Percentiles rank a stretch among this genome's conserved stretches.
phyloP scores from a whole-genome alignment of 495 filamentous ascomycete species.

The Penicillium riverlandense region DNA sequence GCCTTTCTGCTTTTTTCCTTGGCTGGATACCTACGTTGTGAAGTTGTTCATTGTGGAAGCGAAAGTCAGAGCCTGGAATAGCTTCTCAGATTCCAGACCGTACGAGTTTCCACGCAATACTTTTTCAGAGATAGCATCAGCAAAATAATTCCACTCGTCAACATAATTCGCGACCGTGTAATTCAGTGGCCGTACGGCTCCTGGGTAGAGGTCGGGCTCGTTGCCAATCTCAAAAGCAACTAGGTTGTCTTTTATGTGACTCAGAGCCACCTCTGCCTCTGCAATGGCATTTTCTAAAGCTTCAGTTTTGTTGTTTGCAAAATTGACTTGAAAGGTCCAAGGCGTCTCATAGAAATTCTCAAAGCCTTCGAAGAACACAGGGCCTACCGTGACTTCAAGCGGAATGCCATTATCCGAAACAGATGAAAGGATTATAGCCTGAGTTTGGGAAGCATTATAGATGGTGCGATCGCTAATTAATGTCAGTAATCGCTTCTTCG shows the following conservation, averaged over 20 bases:
- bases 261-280: conserved; percentile 4
- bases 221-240: conserved; percentile 12
- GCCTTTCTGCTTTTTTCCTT: too few species aligned
- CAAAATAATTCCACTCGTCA: conserved; percentile 7
- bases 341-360: conserved; percentile 10
- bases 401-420: conserved; percentile 9
- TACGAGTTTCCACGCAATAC: conserved; percentile 8
- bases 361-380: conserved; percentile 7
- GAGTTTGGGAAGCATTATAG: conserved; percentile 5
- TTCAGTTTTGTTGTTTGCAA: conserved; percentile 11
- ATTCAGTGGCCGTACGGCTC: conserved; percentile 2
- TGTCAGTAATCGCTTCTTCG: too few species aligned
- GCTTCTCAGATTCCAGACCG: conserved; percentile 6
- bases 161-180: conserved; percentile 8
- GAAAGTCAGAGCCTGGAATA: conserved; percentile 14
- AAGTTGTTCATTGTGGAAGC: conserved; percentile 1
- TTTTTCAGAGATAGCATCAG: conserved; percentile 7
- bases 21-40: background rate
- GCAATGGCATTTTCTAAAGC: conserved; percentile 8
- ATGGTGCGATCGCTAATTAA: conserved; percentile 7
- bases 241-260: conserved; percentile 8
- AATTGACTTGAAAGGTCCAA: conserved; percentile 12
- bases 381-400: conserved; percentile 5
- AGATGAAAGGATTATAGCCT: conserved; percentile 6
- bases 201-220: conserved; percentile 11